Evolutionary conservation across 2,329 filamentous ascomycete species (phyloP), one percentile per base, ranked within the genome.

Genomic region (Mariannaea elegans): DNA sequence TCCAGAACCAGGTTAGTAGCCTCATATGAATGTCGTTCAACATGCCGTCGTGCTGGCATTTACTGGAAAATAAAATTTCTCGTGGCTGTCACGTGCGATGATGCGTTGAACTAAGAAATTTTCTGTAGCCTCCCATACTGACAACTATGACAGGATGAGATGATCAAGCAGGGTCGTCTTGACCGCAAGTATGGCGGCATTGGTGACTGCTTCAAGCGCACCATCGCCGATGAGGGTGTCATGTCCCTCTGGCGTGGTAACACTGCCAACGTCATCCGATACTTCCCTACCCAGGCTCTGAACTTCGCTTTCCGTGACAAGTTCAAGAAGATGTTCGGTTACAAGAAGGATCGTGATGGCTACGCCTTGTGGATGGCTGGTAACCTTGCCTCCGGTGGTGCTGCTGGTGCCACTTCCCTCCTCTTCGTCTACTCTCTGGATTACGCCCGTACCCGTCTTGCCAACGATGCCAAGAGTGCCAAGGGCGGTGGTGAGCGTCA

Each of bases 271-370:
- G 95, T 99, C 84, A 97, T 99, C 89, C 95, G 95, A 91, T 99
- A 99, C 88, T 99, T 99, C 93, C 95, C 95, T 75, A 99, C 95
- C 82, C 95, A 99, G 90, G 95, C 95, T 77, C 88, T 99, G 82
- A 99, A 99, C 94, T 99, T 99, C 80, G 95, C 95, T 81, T 99
- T 99, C 95, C 95, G 95, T 84, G 95, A 99, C 84, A 97, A 96
- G 90, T 99, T 97, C 93, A 99, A 99, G 93, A 88, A 91, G 80
- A 96, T 99, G 94, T 99, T 99, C 90, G 92, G 93, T 80, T 99
- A 93, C 93, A 99, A 98, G 93, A 98, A 98, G 92, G 95, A 99
- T 69, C 90, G 90, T 84, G 95, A 99, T 82, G 95, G 95, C 78
- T 99, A 99, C 84, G 87, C 84, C 80, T 93, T 94, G 91, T 99